These are phyloP conservation scores for Pyrenula aspistea DNA, from an alignment of 495 filamentous ascomycete species.

Conservation along the genomic window DNA sequence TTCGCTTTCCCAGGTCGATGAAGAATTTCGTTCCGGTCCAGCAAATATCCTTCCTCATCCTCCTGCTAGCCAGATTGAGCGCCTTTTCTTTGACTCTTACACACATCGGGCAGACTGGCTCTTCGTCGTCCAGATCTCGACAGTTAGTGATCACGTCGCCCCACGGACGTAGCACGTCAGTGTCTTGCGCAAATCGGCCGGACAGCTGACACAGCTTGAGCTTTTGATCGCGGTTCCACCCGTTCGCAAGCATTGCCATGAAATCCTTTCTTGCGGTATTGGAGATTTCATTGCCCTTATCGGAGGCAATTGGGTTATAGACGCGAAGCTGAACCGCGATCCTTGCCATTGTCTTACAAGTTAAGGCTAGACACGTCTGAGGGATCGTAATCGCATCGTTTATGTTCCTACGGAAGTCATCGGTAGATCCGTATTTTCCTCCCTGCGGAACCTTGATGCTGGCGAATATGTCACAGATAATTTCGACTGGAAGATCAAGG, in stretches of 20 bases:
- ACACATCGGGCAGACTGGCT: neutral
- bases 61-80: neutral
- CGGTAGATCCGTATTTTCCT: too few species aligned
- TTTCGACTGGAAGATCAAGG: too few species aligned
- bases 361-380: neutral
- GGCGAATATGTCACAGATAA: too few species aligned
- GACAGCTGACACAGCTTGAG: neutral
- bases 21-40: too few species aligned
- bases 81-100: neutral
- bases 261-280: neutral
- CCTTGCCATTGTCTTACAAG: neutral
- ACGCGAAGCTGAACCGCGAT: neutral
- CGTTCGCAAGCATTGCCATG: neutral
- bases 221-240: neutral
- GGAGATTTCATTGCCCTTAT: neutral
- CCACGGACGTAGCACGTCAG: neutral
- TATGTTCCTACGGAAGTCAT: too few species aligned
- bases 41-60: neutral
- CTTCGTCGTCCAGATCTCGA: neutral
- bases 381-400: too few species aligned
- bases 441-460: too few species aligned
- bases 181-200: neutral
- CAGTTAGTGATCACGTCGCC: neutral
- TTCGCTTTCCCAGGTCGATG: too few species aligned
- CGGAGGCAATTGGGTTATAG: neutral